Conservation (phyloP, 2,329 filamentous ascomycete species). For the Ascochyta lentis region DNA sequence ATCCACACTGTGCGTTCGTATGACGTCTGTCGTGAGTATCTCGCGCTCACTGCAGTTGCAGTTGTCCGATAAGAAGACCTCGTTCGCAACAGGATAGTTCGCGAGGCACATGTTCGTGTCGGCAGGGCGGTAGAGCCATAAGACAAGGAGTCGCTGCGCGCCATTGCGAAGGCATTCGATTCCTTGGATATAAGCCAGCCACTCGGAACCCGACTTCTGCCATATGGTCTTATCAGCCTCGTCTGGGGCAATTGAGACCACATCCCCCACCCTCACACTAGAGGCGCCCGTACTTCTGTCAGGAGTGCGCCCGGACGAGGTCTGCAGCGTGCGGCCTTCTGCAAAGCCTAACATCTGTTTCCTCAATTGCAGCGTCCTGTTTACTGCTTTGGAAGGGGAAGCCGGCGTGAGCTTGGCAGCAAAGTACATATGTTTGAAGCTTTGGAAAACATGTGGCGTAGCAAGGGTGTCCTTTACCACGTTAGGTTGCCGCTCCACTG, state of each 20-base stretch:
- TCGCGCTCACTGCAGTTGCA: conserved; percentile 69
- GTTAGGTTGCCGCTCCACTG: conserved; percentile 26
- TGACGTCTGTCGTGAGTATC: conserved; percentile 63
- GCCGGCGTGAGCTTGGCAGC: conserved; percentile 56
- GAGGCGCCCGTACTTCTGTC: not conserved
- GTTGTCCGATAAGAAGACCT: conserved; percentile 78
- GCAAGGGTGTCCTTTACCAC: conserved; percentile 63
- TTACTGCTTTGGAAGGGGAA: conserved; percentile 15
- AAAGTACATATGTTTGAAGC: conserved; percentile 70
- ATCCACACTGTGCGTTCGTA: conserved; percentile 64
- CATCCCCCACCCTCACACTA: conserved; percentile 51
- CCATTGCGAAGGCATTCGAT: conserved; percentile 38
- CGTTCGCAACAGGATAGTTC: conserved; percentile 73
- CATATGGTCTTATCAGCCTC: conserved; percentile 59
- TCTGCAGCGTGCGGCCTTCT: not conserved
- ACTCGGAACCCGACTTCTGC: conserved; percentile 62
- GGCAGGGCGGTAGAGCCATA: conserved; percentile 75
- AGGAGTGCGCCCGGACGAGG: conserved; percentile 26
- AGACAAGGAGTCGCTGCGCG: conserved; percentile 62
- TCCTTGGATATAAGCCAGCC: conserved; percentile 74
- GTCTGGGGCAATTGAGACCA: conserved; percentile 57
- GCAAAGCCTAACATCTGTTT: conserved; percentile 28
- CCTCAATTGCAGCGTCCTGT: conserved; percentile 14
- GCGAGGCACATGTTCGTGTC: conserved; percentile 74
- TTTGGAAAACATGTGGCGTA: conserved; percentile 70